phyloP scores from a whole-genome alignment of 768 basidiomycete genomes.

The Pisolithus albus region DNA sequence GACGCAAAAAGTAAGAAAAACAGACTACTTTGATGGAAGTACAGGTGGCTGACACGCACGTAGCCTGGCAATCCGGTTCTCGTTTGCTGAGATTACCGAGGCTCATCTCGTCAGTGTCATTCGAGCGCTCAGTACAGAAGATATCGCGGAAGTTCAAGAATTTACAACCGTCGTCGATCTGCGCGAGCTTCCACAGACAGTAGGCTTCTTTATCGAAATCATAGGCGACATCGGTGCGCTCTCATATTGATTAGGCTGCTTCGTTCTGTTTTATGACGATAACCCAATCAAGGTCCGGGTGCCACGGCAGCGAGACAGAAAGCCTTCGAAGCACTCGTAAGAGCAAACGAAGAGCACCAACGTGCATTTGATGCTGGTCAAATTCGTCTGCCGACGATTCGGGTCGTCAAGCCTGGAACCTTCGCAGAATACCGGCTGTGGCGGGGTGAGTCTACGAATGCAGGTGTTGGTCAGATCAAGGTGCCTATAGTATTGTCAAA shows the following conservation, averaged over 20 bases:
- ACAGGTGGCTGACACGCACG: too few species aligned
- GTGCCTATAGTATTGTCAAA: too few species aligned
- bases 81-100: conserved; percentile 4
- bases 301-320: conserved; percentile 1
- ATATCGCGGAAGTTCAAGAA: conserved; percentile 5
- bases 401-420: conserved; percentile 8
- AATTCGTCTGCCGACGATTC: conserved; percentile 8
- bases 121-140: neutral
- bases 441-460: too few species aligned
- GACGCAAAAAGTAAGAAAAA: too few species aligned
- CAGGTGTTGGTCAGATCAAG: too few species aligned
- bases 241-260: neutral
- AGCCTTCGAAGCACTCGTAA: conserved; percentile 5
- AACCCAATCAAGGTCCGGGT: conserved; percentile 1
- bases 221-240: conserved; percentile 7
- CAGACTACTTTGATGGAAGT: too few species aligned
- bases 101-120: conserved; percentile 6
- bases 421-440: neutral
- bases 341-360: neutral
- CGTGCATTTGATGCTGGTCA: neutral
- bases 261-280: neutral
- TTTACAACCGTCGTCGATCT: conserved; percentile 14
- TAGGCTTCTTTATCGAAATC: conserved; percentile 15
- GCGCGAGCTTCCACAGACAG: conserved; percentile 1
- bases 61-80: conserved; percentile 3